Evolutionary conservation across 2,329 filamentous ascomycete species (phyloP).

Genomic region (Pestalotiopsis sp.): DNA sequence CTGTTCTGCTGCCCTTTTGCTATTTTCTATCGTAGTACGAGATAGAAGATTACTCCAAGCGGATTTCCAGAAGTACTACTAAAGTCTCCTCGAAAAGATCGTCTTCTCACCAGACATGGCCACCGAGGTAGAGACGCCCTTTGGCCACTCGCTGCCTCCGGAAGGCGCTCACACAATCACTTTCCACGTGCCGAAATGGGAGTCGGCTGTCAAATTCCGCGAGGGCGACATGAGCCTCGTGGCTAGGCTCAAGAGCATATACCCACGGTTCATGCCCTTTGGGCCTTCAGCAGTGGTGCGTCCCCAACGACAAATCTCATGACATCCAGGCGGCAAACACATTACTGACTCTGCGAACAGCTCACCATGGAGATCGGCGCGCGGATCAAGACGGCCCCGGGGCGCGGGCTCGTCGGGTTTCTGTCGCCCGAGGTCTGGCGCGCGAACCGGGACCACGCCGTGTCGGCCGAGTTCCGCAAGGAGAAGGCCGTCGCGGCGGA

Average conservation of each 20-base stretch:
- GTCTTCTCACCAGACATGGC: not conserved
- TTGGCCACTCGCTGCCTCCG: conserved; percentile 48
- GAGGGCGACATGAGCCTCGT: conserved; percentile 40
- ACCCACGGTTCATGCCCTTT: conserved; percentile 49
- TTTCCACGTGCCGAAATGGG: conserved; percentile 46
- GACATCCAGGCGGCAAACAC: no score
- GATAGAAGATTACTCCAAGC: no score
- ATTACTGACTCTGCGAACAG: conserved; percentile 21
- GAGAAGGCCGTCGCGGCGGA: conserved; percentile 33
- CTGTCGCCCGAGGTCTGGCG: conserved; percentile 28
- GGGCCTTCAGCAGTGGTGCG: conserved; percentile 34
- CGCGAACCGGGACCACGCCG: conserved; percentile 29
- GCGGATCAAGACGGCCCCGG: conserved; percentile 27
- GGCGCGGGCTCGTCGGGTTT: conserved; percentile 29
- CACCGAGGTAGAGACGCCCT: conserved; percentile 14
- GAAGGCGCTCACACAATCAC: conserved; percentile 49
- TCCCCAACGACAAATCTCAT: not conserved
- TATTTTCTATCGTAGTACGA: no score
- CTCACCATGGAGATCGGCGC: conserved; percentile 38
- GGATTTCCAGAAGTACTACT: no score
- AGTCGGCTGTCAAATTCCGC: conserved; percentile 37
- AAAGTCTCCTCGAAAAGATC: not conserved
- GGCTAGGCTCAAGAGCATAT: conserved; percentile 41
- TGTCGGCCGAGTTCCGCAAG: conserved; percentile 33
- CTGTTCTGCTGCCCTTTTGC: no score